These are phyloP conservation scores for Lumnitzera racemosa DNA, from an alignment of 345 rosid genomes.

Conservation along the genomic window DNA sequence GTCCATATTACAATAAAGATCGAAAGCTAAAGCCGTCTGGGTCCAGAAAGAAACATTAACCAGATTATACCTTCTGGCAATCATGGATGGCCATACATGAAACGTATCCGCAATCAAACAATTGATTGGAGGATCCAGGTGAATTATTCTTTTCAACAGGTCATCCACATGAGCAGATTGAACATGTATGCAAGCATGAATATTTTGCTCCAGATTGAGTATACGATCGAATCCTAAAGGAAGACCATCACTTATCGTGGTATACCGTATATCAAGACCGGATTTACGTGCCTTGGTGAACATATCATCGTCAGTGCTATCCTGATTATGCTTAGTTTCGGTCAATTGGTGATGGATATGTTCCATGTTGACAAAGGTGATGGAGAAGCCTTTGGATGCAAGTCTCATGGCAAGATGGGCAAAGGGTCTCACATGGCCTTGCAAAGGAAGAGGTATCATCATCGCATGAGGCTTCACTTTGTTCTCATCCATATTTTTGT, in stretches of 20 bases:
- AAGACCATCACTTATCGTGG: conserved; percentile 67
- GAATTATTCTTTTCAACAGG: conserved; percentile 26
- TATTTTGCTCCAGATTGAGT: conserved; percentile 64
- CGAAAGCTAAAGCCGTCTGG: conserved; percentile 65
- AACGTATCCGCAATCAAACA: conserved; percentile 67
- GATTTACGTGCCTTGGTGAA: conserved; percentile 42
- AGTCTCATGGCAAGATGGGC: conserved; percentile 66
- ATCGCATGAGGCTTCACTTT: conserved; percentile 47
- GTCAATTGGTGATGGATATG: conserved; percentile 48
- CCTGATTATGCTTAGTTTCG: conserved; percentile 14
- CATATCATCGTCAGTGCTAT: conserved; percentile 20
- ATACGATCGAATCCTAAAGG: conserved; percentile 65
- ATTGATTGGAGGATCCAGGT: conserved; percentile 16
- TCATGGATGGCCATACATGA: conserved; percentile 61
- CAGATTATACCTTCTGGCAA: conserved; percentile 53
- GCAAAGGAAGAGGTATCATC: conserved; percentile 59
- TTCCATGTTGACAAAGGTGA: conserved; percentile 64
- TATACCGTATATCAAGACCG: conserved; percentile 62
- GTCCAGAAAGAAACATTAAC: conserved; percentile 77
- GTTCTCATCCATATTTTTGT: conserved; percentile 3
- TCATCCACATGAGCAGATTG: conserved; percentile 63
- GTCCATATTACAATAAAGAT: conserved; percentile 64
- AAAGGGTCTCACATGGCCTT: conserved; percentile 68
- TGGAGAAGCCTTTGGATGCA: conserved; percentile 67
- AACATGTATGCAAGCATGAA: conserved; percentile 39